Percentiles rank a stretch among this genome's conserved stretches.
phyloP scores from a whole-genome alignment of 2,329 filamentous ascomycete species.

The Tolypocladium cylindrosporum region DNA sequence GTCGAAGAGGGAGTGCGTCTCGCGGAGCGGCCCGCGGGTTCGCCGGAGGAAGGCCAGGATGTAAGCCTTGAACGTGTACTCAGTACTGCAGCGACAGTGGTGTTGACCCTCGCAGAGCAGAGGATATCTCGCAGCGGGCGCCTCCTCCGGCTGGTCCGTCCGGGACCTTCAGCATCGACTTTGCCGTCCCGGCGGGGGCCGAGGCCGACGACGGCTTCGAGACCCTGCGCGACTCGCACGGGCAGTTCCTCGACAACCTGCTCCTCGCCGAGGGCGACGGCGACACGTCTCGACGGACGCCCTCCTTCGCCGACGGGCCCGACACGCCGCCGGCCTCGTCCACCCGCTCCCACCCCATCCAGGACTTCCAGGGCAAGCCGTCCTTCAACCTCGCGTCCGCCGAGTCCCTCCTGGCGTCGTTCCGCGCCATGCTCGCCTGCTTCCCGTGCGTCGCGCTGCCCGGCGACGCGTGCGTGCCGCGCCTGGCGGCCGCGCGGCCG shows the following conservation, averaged over 20 bases:
- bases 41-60: conserved; percentile 32
- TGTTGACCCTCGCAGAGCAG: neutral
- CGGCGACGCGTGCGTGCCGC: conserved; percentile 29
- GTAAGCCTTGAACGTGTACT: conserved; percentile 19
- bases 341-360: conserved; percentile 19
- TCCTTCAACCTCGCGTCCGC: conserved; percentile 48
- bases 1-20: conserved; percentile 43
- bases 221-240: conserved; percentile 31
- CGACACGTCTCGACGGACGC: conserved; percentile 7
- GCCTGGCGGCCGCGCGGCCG: conserved; percentile 34
- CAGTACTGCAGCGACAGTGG: too few species aligned
- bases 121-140: conserved; percentile 3
- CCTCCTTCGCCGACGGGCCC: conserved; percentile 10
- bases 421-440: conserved; percentile 30
- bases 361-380: conserved; percentile 34
- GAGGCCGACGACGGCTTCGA: conserved; percentile 31
- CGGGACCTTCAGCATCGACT: conserved; percentile 44
- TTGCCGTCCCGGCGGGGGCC: conserved; percentile 30
- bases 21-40: conserved; percentile 38
- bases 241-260: conserved; percentile 28
- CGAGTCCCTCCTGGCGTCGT: conserved; percentile 30
- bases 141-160: conserved; percentile 26
- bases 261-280: conserved; percentile 19
- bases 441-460: conserved; percentile 34
- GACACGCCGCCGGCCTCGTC: conserved; percentile 18